Evolutionary conservation across 371 early-diverging fungal genomes (phyloP).

Genomic region (Rhizopus stolonifer): DNA sequence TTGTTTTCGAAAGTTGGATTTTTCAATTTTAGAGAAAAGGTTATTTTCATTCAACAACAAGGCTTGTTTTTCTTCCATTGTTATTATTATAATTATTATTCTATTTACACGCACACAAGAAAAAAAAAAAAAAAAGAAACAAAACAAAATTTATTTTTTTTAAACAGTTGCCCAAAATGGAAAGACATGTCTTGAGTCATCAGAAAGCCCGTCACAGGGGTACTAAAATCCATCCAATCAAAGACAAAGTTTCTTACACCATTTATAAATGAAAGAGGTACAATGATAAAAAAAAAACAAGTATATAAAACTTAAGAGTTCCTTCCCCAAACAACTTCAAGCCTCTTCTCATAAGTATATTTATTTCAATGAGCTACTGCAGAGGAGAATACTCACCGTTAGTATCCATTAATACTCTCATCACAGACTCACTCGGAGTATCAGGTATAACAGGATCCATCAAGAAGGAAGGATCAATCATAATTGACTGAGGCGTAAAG

Average conservation of each 20-base stretch:
- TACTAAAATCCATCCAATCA: too few relatives aligned
- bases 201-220: neutral
- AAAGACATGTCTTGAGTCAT: slow-evolving; percentile 4
- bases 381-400: neutral
- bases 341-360: too few relatives aligned
- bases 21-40: neutral
- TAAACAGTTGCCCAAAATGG: too few relatives aligned
- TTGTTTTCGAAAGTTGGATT: slow-evolving; percentile 23
- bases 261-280: too few relatives aligned
- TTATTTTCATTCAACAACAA: neutral
- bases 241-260: too few relatives aligned
- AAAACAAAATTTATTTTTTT: too few relatives aligned
- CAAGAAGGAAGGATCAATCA: slow-evolving; percentile 26
- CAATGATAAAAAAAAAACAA: too few relatives aligned
- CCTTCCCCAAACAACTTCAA: too few relatives aligned
- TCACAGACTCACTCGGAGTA: slow-evolving; percentile 38
- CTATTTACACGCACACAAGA: neutral
- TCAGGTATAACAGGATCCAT: slow-evolving; percentile 38
- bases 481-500: slow-evolving; percentile 21
- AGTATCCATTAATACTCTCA: slow-evolving; percentile 32
- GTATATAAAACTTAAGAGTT: too few relatives aligned
- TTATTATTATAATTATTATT: too few relatives aligned
- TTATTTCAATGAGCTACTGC: too few relatives aligned
- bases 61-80: neutral
- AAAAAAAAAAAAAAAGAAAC: neutral